A percentile compares a stretch with the other conserved stretches of the same genome.
Evolutionary conservation across 2,329 filamentous ascomycete genomes (phyloP).

Genomic region (Clarireedia paspali): DNA sequence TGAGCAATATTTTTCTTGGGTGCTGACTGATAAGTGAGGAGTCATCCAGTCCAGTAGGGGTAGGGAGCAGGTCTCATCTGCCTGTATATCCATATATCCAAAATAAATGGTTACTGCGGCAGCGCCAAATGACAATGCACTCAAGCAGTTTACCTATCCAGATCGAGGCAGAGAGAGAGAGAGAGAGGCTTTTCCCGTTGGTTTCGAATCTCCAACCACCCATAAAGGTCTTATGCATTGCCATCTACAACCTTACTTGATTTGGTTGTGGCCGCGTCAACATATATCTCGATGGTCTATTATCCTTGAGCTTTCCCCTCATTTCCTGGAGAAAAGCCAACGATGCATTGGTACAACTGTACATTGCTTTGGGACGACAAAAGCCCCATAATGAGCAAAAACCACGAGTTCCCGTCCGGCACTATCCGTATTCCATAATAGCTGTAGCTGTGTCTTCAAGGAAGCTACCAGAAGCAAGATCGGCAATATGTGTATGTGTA

Average conservation of each 20-base stretch:
- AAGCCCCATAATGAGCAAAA: not conserved
- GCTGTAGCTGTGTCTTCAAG: conserved; percentile 1
- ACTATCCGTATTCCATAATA: conserved; percentile 3
- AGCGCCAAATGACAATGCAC: not conserved
- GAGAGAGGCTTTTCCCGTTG: no score
- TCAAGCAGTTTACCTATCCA: not conserved
- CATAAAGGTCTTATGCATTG: not conserved
- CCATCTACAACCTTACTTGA: conserved; percentile 7
- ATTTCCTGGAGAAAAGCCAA: conserved; percentile 4
- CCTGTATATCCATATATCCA: not conserved
- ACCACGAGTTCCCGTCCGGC: conserved; percentile 10
- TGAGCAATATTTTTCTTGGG: no score
- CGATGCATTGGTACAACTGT: not conserved
- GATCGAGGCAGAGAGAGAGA: not conserved
- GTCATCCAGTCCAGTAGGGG: not conserved
- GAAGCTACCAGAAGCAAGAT: conserved; percentile 2
- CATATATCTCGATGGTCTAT: conserved; percentile 2
- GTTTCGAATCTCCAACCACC: no score
- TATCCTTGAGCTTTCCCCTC: conserved; percentile 13
- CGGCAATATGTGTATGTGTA: not conserved
- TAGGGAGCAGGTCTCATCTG: not conserved
- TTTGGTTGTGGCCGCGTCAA: conserved; percentile 12
- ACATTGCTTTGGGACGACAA: conserved; percentile 5
- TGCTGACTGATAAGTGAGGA: not conserved
- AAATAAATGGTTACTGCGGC: conserved; percentile 1